Evolutionary conservation across 345 rosid species (phyloP), one percentile per base, ranked within the genome.

Genomic region (Anacardium occidentale): DNA sequence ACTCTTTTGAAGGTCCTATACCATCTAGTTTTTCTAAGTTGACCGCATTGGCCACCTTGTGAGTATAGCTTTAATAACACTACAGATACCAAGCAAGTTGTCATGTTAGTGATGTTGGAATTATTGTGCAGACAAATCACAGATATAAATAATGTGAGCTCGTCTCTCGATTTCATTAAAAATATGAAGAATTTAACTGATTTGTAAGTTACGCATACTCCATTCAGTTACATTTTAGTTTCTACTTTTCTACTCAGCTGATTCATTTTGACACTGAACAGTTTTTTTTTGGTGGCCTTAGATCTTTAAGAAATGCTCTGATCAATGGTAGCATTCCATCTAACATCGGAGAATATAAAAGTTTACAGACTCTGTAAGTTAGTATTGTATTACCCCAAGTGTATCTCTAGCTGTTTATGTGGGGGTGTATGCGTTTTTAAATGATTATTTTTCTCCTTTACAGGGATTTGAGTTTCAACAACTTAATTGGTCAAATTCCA

Each of bases 401-500:
- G 5, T 34, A 7, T 34, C 37, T 34, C 37, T 34, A 0, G 6
- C 6, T 37, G 42, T 37, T 37, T 37, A 37, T 37, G 8, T 37
- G 42, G 4, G 7, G 4, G 37, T 3, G 37, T 7, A 3, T 13
- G 14, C 15, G 14, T 13, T 40, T 2, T 62, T 37, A 37, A 37
- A 37, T 4, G 5, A 37, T 2, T 3, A 34, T 2, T 37, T 37
- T 37, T 7, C 8, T 25, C 3, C 60, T 26, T 55, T 73, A 22
- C 64, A 83, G 84, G 80, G 86, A 83, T 55, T 74, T 83, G 66
- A 80, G 86, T 75, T 83, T 78, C 78, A 83, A 83, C 82, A 71
- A 70, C 67, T 56, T 83, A 47, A 76, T 74, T 34, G 82, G 83
- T 20, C 66, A 69, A 75, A 74, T 83, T 68, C 76, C 78, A 66